phyloP scores from a whole-genome alignment of 78 protist genomes.

The Guillardia theta region DNA sequence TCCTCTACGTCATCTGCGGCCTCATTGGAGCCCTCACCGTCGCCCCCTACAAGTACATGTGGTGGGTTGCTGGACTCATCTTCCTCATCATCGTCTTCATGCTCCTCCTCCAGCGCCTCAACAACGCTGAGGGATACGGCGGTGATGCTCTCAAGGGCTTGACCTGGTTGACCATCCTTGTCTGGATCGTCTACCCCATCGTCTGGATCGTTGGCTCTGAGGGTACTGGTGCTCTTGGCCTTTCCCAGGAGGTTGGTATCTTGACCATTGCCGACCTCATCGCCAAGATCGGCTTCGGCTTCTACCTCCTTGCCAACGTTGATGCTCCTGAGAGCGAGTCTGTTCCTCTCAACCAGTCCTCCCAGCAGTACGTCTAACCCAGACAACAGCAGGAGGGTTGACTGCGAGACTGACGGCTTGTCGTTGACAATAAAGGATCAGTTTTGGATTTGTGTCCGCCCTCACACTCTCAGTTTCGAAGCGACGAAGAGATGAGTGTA shows the following conservation, averaged over 20 bases:
- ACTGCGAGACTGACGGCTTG: no score
- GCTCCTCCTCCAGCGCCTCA: conserved; percentile 39
- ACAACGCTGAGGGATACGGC: conserved; percentile 20
- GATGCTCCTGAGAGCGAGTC: conserved; percentile 38
- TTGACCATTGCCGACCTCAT: conserved; percentile 21
- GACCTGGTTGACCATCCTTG: conserved; percentile 23
- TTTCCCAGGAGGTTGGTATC: conserved; percentile 39
- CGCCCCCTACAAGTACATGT: conserved; percentile 48
- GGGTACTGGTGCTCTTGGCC: conserved; percentile 21
- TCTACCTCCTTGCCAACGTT: conserved; percentile 44
- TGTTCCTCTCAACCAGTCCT: conserved; percentile 30
- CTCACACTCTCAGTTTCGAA: no score
- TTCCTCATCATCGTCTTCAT: conserved; percentile 43
- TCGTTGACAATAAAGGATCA: no score
- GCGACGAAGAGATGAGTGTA: no score
- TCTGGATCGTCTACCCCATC: conserved; percentile 22
- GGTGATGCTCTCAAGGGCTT: conserved; percentile 38
- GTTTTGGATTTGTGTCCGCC: no score
- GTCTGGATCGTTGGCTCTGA: conserved; percentile 43
- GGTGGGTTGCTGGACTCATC: conserved; percentile 22
- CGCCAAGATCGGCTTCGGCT: conserved; percentile 49
- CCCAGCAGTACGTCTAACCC: conserved; percentile 40
- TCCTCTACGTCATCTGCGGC: conserved; percentile 13
- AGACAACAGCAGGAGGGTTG: no score
- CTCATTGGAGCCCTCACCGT: conserved; percentile 25